Evolutionary conservation across 2,329 filamentous ascomycete genomes (phyloP).

Genomic region (Cordyceps farinosa): DNA sequence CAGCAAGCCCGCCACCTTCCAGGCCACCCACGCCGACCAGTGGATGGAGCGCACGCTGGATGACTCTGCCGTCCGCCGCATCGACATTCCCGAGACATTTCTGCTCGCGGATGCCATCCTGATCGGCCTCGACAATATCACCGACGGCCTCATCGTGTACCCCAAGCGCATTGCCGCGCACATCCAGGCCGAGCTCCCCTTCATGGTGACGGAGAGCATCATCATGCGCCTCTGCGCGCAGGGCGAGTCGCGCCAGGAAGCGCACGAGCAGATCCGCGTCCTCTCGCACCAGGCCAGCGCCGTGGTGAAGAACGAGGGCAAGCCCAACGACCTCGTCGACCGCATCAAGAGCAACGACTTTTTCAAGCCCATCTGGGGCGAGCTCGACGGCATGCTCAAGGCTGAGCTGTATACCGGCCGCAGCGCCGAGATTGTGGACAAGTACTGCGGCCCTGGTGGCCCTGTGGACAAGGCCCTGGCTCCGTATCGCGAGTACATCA

Average conservation of each 20-base stretch:
- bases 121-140: conserved; percentile 65
- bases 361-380: conserved; percentile 68
- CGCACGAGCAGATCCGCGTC: conserved; percentile 83
- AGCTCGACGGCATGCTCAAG: conserved; percentile 66
- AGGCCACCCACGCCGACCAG: conserved; percentile 31
- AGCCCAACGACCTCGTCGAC: conserved; percentile 76
- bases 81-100: conserved; percentile 63
- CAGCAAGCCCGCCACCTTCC: conserved; percentile 34
- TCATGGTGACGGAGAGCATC: conserved; percentile 69
- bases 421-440: conserved; percentile 43
- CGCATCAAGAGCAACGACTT: conserved; percentile 69
- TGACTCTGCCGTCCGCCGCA: conserved; percentile 67
- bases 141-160: conserved; percentile 71
- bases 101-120: conserved; percentile 66
- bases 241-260: conserved; percentile 71
- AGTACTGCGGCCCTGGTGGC: conserved; percentile 40
- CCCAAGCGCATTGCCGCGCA: conserved; percentile 65
- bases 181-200: conserved; percentile 75
- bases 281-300: conserved; percentile 71
- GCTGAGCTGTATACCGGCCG: conserved; percentile 52
- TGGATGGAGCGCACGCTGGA: conserved; percentile 70
- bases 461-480: conserved; percentile 36
- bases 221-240: conserved; percentile 74
- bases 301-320: conserved; percentile 58
- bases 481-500: conserved; percentile 37